phyloP scores from a whole-genome alignment of 345 rosid genomes.

The Passiflora organensis region DNA sequence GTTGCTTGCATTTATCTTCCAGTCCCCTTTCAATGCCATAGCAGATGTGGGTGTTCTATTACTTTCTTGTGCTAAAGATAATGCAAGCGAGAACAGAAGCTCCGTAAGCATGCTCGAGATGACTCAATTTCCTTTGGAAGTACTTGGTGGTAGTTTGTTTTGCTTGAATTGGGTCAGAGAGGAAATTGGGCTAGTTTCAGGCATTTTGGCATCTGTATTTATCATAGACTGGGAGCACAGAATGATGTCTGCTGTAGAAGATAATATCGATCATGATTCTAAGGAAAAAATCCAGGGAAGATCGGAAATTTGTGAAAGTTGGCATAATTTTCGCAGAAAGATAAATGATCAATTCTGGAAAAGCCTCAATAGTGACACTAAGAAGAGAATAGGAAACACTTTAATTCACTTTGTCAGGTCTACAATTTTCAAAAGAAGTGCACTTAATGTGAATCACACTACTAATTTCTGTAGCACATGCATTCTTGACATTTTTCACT shows the following conservation, averaged over 20 bases:
- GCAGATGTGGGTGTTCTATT: slow-evolving; percentile 45
- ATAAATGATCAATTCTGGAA: slow-evolving; percentile 49
- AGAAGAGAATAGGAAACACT: slow-evolving; percentile 42
- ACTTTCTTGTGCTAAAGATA: slow-evolving; percentile 26
- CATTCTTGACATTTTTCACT: slow-evolving; percentile 55
- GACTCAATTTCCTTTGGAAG: slow-evolving; percentile 59
- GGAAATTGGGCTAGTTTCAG: slow-evolving; percentile 48
- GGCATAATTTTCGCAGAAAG: slow-evolving; percentile 37
- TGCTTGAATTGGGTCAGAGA: slow-evolving; percentile 48
- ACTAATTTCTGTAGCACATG: slow-evolving; percentile 57
- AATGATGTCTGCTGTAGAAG: slow-evolving; percentile 33
- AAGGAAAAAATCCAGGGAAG: slow-evolving; percentile 33
- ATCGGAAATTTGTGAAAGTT: slow-evolving; percentile 34
- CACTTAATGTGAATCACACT: slow-evolving; percentile 34
- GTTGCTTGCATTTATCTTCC: slow-evolving; percentile 45
- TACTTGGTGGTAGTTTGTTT: slow-evolving; percentile 60
- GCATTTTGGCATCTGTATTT: slow-evolving; percentile 51
- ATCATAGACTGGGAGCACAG: slow-evolving; percentile 63
- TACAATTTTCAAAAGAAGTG: slow-evolving; percentile 51
- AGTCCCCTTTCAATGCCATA: slow-evolving; percentile 58
- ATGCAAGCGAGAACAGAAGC: slow-evolving; percentile 23
- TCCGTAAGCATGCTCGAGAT: slow-evolving; percentile 27
- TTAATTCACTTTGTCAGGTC: slow-evolving; percentile 51
- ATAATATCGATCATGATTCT: slow-evolving; percentile 30
- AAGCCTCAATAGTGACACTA: slow-evolving; percentile 36